Evolutionary conservation across 345 rosid genomes (phyloP).

Genomic region (Rhizophora apiculata): DNA sequence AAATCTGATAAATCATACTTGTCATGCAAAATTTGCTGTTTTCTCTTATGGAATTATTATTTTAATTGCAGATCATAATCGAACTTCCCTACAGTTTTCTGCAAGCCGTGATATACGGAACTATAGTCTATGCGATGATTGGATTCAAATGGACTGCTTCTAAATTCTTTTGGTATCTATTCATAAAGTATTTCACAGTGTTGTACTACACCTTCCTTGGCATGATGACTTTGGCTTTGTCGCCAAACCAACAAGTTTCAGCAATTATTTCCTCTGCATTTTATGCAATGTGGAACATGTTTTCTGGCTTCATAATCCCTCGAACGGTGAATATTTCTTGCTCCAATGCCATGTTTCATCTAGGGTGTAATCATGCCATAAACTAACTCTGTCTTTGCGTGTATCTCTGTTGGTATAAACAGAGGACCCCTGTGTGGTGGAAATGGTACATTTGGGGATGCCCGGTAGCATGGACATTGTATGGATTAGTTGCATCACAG

Average conservation of each 20-base stretch:
- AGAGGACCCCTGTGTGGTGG: slow-evolving; percentile 48
- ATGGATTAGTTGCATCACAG: slow-evolving; percentile 37
- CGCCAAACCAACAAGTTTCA: slow-evolving; percentile 59
- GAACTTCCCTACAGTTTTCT: slow-evolving; percentile 54
- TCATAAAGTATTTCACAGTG: slow-evolving; percentile 57
- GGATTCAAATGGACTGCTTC: slow-evolving; percentile 53
- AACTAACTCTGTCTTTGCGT: too few species aligned
- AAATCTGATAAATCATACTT: not conserved
- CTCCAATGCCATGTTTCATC: too few species aligned
- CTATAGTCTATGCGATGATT: slow-evolving; percentile 62
- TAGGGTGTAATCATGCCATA: too few species aligned
- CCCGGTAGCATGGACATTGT: slow-evolving; percentile 38
- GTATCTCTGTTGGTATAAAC: not conserved
- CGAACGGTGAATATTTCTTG: slow-evolving; percentile 37
- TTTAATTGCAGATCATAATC: slow-evolving; percentile 42
- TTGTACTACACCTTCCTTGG: slow-evolving; percentile 65
- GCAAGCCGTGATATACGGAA: slow-evolving; percentile 47
- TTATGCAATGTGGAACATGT: slow-evolving; percentile 52
- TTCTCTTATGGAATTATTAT: not conserved
- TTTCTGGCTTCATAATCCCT: slow-evolving; percentile 62
- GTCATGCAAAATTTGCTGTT: not conserved
- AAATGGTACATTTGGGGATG: slow-evolving; percentile 43
- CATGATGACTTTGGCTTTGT: slow-evolving; percentile 68
- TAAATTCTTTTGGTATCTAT: slow-evolving; percentile 68
- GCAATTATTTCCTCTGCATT: slow-evolving; percentile 47